Percentiles rank a stretch among this genome's conserved stretches.
Evolutionary conservation across 1,139 yeast species (phyloP).

Genomic region (Sugiyamaella novakii): DNA sequence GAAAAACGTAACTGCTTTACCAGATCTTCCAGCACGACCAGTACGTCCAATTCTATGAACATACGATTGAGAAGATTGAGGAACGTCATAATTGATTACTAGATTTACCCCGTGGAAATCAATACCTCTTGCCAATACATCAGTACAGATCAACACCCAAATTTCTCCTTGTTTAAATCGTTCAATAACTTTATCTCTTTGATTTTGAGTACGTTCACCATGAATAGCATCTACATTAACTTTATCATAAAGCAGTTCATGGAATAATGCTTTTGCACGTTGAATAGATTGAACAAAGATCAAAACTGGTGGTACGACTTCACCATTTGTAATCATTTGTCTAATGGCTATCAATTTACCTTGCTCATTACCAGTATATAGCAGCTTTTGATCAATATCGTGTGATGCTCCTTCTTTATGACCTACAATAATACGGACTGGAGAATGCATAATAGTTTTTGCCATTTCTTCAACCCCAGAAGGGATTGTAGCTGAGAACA

Average conservation of each 20-base stretch:
- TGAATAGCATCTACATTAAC: conserved; percentile 94
- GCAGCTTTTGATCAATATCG: conserved; percentile 78
- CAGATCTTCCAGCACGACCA: conserved; percentile 89
- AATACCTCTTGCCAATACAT: conserved; percentile 93
- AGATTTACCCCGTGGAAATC: conserved; percentile 95
- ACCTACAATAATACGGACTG: conserved; percentile 86
- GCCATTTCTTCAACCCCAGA: conserved; percentile 92
- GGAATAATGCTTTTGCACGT: conserved; percentile 93
- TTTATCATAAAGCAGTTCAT: conserved; percentile 86
- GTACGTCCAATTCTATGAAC: conserved; percentile 99
- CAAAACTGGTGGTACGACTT: conserved; percentile 89
- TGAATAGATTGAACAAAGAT: conserved; percentile 89
- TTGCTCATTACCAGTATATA: conserved; percentile 90
- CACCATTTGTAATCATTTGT: conserved; percentile 73
- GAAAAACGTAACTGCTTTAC: conserved; percentile 88
- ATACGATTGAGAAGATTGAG: conserved; percentile 89
- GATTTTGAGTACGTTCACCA: conserved; percentile 89
- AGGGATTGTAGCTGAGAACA: conserved; percentile 95
- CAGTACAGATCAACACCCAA: conserved; percentile 97
- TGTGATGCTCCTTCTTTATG: conserved; percentile 91
- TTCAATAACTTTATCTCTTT: conserved; percentile 83
- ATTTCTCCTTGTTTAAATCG: conserved; percentile 85
- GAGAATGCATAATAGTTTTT: conserved; percentile 77
- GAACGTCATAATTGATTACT: conserved; percentile 95
- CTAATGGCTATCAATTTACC: conserved; percentile 91